Percentiles rank a stretch among this genome's conserved stretches.
These are phyloP conservation scores for Arctium minus DNA, from an alignment of 129 eudicot genomes.

Conservation along the genomic window DNA sequence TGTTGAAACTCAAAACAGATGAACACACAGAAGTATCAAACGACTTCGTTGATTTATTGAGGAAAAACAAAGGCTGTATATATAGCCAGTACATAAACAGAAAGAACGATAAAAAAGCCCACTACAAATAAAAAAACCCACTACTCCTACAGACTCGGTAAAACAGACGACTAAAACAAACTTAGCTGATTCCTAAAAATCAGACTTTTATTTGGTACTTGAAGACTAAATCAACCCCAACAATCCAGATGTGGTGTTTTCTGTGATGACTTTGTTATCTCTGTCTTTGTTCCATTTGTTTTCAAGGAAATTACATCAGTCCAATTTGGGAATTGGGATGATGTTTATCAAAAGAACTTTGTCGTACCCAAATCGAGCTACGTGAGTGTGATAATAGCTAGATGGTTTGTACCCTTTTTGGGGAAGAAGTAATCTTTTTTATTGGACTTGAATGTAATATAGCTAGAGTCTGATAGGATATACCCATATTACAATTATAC, in stretches of 20 bases:
- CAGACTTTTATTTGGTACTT: too few relatives aligned
- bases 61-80: too few relatives aligned
- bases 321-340: not conserved
- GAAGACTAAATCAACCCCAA: too few relatives aligned
- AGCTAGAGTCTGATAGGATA: not conserved
- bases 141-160: too few relatives aligned
- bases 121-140: too few relatives aligned
- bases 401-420: not conserved
- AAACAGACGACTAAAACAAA: too few relatives aligned
- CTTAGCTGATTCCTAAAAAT: too few relatives aligned
- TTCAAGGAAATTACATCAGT: not conserved
- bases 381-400: not conserved
- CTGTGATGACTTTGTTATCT: slow-evolving; percentile 4
- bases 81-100: too few relatives aligned
- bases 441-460: not conserved
- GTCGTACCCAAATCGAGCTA: not conserved
- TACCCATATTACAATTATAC: not conserved
- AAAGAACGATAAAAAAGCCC: too few relatives aligned
- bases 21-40: too few relatives aligned
- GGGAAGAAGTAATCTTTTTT: not conserved
- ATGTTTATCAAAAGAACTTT: not conserved
- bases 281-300: not conserved
- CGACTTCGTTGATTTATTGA: too few relatives aligned
- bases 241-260: not conserved
- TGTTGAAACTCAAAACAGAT: too few relatives aligned